phyloP scores from a whole-genome alignment of 371 early-diverging fungal genomes.

The Mortierella sp. region DNA sequence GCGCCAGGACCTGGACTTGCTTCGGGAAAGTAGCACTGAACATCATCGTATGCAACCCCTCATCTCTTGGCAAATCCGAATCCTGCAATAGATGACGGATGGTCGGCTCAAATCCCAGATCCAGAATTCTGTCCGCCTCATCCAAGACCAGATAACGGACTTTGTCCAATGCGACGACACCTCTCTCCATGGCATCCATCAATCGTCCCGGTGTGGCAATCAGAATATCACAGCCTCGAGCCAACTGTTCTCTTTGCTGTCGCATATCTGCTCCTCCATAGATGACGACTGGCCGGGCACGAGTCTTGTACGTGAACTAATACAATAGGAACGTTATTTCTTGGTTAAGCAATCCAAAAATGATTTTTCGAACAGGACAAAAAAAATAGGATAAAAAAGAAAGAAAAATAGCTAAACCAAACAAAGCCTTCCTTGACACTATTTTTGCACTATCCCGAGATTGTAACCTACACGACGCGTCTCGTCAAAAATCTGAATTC shows the following conservation, averaged over 20 bases:
- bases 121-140: conserved; percentile 98
- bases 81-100: conserved; percentile 85
- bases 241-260: conserved; percentile 87
- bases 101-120: conserved; percentile 98
- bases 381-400: neutral
- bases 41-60: conserved; percentile 94
- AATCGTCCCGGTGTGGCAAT: conserved; percentile 99
- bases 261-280: conserved; percentile 94
- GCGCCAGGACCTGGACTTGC: conserved; percentile 89
- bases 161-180: conserved; percentile 81
- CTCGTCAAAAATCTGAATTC: conserved; percentile 68
- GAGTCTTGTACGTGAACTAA: conserved; percentile 63
- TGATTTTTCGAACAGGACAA: no score
- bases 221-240: conserved; percentile 92
- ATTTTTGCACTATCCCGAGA: no score
- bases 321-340: no score
- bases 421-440: neutral
- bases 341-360: no score
- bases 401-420: neutral
- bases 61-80: conserved; percentile 33
- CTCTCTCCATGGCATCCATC: conserved; percentile 92
- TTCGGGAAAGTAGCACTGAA: conserved; percentile 99
- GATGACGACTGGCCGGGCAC: conserved; percentile 70
- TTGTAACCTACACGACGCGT: conserved; percentile 49
- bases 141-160: conserved; percentile 95